Percentiles rank a stretch among this genome's conserved stretches.
These are phyloP conservation scores for Fallopia convolvulus DNA, from an alignment of 148 eudicot genomes.

Conservation along the genomic window DNA sequence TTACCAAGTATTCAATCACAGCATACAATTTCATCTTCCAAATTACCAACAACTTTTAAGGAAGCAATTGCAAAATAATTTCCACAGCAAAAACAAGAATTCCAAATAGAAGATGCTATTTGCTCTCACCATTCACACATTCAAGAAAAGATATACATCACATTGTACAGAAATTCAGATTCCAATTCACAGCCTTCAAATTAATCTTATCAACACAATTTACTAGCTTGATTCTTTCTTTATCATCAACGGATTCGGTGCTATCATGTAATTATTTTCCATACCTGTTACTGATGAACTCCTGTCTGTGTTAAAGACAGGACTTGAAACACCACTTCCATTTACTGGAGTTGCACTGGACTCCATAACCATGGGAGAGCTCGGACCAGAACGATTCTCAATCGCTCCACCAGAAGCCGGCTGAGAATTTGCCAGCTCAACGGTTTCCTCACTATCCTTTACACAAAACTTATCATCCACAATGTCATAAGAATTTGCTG, in stretches of 20 bases:
- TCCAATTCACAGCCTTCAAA: neutral
- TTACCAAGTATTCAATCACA: neutral
- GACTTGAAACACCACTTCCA: conserved; percentile 29
- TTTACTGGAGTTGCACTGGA: conserved; percentile 21
- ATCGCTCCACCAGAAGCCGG: conserved; percentile 35
- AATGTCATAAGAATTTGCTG: conserved; percentile 68
- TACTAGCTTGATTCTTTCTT: conserved; percentile 16
- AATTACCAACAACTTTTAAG: neutral
- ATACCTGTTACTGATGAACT: conserved; percentile 15
- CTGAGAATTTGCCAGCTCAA: conserved; percentile 27
- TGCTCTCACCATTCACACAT: conserved; percentile 1
- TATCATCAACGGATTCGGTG: conserved; percentile 25
- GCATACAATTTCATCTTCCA: neutral
- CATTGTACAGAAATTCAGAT: neutral
- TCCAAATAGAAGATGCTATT: neutral
- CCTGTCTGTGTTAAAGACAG: conserved; percentile 21
- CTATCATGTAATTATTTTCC: conserved; percentile 20
- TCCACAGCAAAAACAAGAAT: neutral
- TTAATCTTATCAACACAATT: neutral
- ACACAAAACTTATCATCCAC: conserved; percentile 57
- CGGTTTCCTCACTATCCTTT: conserved; percentile 26
- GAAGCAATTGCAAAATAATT: neutral
- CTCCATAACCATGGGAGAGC: conserved; percentile 34
- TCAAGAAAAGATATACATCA: neutral
- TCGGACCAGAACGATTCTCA: conserved; percentile 29